Percentiles rank a stretch among this genome's conserved stretches.
phyloP scores from a whole-genome alignment of 2,329 filamentous ascomycete genomes.

The Epichloe scottii region DNA sequence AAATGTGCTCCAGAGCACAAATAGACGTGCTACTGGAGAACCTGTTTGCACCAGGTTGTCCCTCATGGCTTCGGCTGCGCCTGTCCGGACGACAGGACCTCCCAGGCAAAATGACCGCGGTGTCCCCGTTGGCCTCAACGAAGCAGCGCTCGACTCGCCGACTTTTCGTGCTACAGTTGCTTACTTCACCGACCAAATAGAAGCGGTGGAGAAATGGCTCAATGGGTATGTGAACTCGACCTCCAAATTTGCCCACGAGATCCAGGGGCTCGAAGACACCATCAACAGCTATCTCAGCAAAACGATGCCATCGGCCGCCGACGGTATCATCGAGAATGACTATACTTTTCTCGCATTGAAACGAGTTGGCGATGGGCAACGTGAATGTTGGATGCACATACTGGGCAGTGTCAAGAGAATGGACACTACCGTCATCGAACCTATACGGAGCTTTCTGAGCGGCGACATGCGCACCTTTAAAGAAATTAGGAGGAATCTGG shows the following conservation, averaged over 20 bases:
- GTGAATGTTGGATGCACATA: constrained; percentile 75
- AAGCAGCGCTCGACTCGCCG: constrained; percentile 91
- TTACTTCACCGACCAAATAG: constrained; percentile 86
- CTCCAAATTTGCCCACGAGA: constrained; percentile 44
- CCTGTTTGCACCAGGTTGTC: not conserved
- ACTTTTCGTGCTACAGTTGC: constrained; percentile 80
- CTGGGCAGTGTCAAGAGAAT: constrained; percentile 64
- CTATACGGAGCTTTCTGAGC: constrained; percentile 64
- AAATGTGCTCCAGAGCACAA: not conserved
- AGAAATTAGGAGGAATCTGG: constrained; percentile 64
- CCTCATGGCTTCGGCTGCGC: constrained; percentile 12
- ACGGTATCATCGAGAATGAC: constrained; percentile 85
- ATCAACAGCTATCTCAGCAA: constrained; percentile 67
- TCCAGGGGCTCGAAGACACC: constrained; percentile 64
- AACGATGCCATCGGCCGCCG: constrained; percentile 65
- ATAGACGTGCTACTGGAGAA: constrained; percentile 2
- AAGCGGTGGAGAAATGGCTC: constrained; percentile 86
- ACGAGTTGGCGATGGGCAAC: constrained; percentile 71
- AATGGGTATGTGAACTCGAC: constrained; percentile 45
- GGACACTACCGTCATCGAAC: constrained; percentile 66
- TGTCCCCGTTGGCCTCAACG: constrained; percentile 74
- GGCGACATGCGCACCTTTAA: constrained; percentile 78
- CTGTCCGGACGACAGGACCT: constrained; percentile 1
- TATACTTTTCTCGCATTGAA: constrained; percentile 83
- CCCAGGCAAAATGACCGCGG: constrained; percentile 21